Evolutionary conservation across 1,284 basidiomycete genomes (phyloP).

Genomic region (Apiotrichum domesticum): DNA sequence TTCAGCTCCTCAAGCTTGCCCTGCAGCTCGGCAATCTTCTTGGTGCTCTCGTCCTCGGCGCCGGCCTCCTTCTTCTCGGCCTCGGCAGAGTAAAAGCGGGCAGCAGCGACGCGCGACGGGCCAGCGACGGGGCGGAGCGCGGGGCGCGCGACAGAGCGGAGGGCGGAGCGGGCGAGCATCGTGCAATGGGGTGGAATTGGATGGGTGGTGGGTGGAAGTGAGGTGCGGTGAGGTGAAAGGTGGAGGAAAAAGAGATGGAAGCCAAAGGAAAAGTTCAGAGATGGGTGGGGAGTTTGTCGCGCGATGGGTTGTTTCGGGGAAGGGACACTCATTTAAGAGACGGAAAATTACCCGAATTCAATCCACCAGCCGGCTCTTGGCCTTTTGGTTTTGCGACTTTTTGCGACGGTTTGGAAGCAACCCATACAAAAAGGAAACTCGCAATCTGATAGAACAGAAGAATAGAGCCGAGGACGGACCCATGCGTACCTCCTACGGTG

Average conservation of each 20-base stretch:
- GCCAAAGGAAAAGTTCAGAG: not conserved
- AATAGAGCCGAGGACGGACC: too few species aligned
- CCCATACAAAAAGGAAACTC: too few species aligned
- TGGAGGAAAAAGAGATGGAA: not conserved
- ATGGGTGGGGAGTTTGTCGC: too few species aligned
- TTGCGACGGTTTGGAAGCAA: too few species aligned
- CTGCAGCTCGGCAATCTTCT: constrained; percentile 22
- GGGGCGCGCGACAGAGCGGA: constrained; percentile 11
- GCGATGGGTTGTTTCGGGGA: too few species aligned
- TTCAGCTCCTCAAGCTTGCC: constrained; percentile 17
- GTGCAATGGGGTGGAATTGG: not conserved
- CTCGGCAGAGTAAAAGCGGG: constrained; percentile 12
- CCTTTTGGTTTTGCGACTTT: too few species aligned
- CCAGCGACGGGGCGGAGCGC: constrained; percentile 11
- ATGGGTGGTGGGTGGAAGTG: not conserved
- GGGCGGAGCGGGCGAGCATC: constrained; percentile 17
- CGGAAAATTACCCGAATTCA: too few species aligned
- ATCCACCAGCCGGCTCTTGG: too few species aligned
- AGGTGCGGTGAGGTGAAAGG: not conserved
- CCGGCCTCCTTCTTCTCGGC: constrained; percentile 2
- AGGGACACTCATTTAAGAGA: too few species aligned
- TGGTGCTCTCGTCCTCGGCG: constrained; percentile 11
- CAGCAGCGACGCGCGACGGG: constrained; percentile 1
- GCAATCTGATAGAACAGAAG: too few species aligned
- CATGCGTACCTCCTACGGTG: too few species aligned